Conservation (phyloP, 1,284 basidiomycete genomes). For the Cryptococcus floricola region DNA sequence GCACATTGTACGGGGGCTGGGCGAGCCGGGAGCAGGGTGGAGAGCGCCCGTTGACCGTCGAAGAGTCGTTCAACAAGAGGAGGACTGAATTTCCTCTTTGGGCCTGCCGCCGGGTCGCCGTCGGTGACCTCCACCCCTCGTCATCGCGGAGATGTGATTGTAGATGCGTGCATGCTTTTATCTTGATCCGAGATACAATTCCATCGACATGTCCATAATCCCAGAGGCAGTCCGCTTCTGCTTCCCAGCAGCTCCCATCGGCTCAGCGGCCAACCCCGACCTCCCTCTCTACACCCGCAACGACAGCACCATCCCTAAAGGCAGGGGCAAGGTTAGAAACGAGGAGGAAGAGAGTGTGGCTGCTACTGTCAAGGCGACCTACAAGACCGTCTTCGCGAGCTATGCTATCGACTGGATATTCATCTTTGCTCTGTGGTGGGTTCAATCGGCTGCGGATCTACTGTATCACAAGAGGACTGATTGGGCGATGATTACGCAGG, state of each 20-base stretch:
- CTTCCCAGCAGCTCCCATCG: slow-evolving; percentile 29
- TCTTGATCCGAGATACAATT: neutral
- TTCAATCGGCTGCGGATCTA: slow-evolving; percentile 12
- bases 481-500: slow-evolving; percentile 46
- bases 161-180: neutral
- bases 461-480: neutral
- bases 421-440: slow-evolving; percentile 67
- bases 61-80: no score
- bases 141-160: neutral
- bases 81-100: no score
- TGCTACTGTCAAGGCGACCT: slow-evolving; percentile 17
- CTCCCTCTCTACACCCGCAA: slow-evolving; percentile 11
- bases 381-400: slow-evolving; percentile 22
- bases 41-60: no score
- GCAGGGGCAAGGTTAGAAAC: neutral
- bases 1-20: no score
- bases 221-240: slow-evolving; percentile 31
- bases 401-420: slow-evolving; percentile 57
- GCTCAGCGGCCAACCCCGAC: slow-evolving; percentile 8
- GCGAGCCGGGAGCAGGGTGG: no score
- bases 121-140: neutral
- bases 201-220: slow-evolving; percentile 25
- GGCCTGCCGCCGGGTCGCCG: no score
- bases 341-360: slow-evolving; percentile 16
- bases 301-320: slow-evolving; percentile 1